Conservation (phyloP, 768 basidiomycete genomes). For the Infundibulicybe gibba region DNA sequence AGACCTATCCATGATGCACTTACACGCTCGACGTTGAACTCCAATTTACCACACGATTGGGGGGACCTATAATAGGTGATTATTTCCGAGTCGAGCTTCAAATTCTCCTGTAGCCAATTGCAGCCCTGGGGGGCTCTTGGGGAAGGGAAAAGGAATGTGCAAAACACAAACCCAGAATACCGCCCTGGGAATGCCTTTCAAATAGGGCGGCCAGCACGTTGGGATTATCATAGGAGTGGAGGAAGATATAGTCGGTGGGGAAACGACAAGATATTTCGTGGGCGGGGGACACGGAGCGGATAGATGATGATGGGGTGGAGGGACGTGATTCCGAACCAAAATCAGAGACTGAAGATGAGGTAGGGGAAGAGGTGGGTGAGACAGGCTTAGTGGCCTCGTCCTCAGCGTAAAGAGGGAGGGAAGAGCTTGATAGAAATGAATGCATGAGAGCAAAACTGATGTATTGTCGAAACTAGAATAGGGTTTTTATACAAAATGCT, state of each 20-base stretch:
- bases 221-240: conserved; percentile 11
- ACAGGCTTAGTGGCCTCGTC: neutral
- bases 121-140: neutral
- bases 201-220: conserved; percentile 24
- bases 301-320: conserved; percentile 28
- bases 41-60: conserved; percentile 3
- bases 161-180: conserved; percentile 20
- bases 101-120: conserved; percentile 3
- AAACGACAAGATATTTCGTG: conserved; percentile 4
- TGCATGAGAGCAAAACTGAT: conserved; percentile 3
- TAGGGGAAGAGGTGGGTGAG: conserved; percentile 16
- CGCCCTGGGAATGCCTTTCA: conserved; percentile 24
- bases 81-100: neutral
- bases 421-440: neutral
- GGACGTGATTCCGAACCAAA: conserved; percentile 28
- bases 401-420: neutral
- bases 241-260: conserved; percentile 17
- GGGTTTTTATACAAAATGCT: conserved; percentile 22
- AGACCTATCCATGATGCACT: too few species aligned
- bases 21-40: too few species aligned
- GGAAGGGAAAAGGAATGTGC: neutral
- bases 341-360: conserved; percentile 27
- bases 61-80: conserved; percentile 8
- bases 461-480: conserved; percentile 5
- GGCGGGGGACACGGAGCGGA: conserved; percentile 4